phyloP scores from a whole-genome alignment of 805 yeast species.

The Lachancea meyersii region DNA sequence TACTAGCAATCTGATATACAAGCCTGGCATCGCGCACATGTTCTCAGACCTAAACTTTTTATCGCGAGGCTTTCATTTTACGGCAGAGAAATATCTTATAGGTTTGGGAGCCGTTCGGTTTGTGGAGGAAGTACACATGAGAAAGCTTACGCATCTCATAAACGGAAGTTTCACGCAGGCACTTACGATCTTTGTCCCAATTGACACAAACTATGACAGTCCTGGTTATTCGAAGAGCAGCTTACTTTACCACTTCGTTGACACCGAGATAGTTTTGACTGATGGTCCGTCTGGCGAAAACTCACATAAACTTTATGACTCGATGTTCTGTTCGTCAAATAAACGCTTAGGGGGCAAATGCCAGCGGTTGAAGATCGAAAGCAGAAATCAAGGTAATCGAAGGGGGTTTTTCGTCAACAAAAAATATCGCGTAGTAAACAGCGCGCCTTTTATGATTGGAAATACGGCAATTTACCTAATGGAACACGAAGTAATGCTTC shows the following conservation, averaged over 20 bases:
- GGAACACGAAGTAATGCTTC: slow-evolving; percentile 55
- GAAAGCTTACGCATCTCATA: slow-evolving; percentile 50
- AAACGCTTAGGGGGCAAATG: slow-evolving; percentile 54
- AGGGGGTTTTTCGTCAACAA: slow-evolving; percentile 46
- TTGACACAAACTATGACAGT: slow-evolving; percentile 32
- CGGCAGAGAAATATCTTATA: slow-evolving; percentile 50
- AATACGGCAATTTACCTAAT: slow-evolving; percentile 62
- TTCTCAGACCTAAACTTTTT: slow-evolving; percentile 34
- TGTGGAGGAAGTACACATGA: slow-evolving; percentile 63
- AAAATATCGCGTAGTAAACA: slow-evolving; percentile 39
- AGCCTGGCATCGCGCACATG: slow-evolving; percentile 46
- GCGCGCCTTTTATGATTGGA: slow-evolving; percentile 46
- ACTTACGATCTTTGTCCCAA: slow-evolving; percentile 53
- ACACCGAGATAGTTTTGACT: slow-evolving; percentile 17
- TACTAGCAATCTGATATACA: slow-evolving; percentile 38
- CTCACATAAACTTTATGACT: slow-evolving; percentile 35
- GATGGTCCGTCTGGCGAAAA: slow-evolving; percentile 10
- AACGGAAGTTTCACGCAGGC: slow-evolving; percentile 47
- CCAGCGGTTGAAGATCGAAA: slow-evolving; percentile 48
- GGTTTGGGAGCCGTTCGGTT: slow-evolving; percentile 56
- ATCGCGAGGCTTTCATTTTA: slow-evolving; percentile 34
- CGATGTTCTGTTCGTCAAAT: slow-evolving; percentile 50
- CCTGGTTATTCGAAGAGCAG: slow-evolving; percentile 32
- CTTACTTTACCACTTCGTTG: slow-evolving; percentile 57
- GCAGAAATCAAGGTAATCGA: slow-evolving; percentile 17